Evolutionary conservation across 2,329 filamentous ascomycete species (phyloP).

Genomic region (Mycocentrospora acerina): DNA sequence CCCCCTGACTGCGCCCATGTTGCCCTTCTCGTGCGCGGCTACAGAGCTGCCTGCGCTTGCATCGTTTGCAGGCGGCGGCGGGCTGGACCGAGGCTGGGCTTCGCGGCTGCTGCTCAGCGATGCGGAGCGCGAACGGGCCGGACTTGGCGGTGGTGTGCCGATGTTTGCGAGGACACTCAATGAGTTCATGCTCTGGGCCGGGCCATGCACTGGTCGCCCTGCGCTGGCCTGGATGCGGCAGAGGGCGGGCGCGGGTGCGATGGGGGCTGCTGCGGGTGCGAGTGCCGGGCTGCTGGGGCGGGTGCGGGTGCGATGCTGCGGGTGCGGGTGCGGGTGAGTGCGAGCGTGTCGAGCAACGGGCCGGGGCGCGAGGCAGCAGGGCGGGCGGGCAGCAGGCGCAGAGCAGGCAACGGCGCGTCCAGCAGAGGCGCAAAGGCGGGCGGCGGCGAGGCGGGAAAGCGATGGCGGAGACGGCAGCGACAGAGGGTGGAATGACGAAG

Average conservation of each 20-base stretch:
- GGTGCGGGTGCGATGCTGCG: neutral
- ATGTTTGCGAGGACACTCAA: constrained; percentile 88
- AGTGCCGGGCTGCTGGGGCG: neutral
- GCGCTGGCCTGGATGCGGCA: neutral
- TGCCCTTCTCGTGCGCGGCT: constrained; percentile 31
- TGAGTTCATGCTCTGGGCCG: constrained; percentile 81
- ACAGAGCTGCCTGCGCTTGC: constrained; percentile 27
- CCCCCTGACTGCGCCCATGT: constrained; percentile 28
- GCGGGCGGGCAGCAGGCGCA: neutral
- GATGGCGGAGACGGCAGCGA: constrained; percentile 9
- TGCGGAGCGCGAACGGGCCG: constrained; percentile 55
- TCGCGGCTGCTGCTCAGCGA: constrained; percentile 52
- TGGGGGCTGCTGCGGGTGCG: constrained; percentile 6
- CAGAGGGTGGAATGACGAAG: neutral
- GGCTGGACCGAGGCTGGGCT: constrained; percentile 26
- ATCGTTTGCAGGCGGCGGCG: constrained; percentile 33
- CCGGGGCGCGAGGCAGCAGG: neutral
- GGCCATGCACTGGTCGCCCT: constrained; percentile 45
- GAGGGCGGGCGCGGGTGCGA: neutral
- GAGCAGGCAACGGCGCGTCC: constrained; percentile 3
- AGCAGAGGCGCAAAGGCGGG: constrained; percentile 11
- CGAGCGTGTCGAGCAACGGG: neutral
- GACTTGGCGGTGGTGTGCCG: constrained; percentile 56
- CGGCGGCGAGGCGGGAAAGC: constrained; percentile 6
- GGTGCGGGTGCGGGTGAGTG: neutral